These are phyloP conservation scores for Plenodomus biglobosus DNA, from an alignment of 2,329 filamentous ascomycete species.

Conservation along the genomic window DNA sequence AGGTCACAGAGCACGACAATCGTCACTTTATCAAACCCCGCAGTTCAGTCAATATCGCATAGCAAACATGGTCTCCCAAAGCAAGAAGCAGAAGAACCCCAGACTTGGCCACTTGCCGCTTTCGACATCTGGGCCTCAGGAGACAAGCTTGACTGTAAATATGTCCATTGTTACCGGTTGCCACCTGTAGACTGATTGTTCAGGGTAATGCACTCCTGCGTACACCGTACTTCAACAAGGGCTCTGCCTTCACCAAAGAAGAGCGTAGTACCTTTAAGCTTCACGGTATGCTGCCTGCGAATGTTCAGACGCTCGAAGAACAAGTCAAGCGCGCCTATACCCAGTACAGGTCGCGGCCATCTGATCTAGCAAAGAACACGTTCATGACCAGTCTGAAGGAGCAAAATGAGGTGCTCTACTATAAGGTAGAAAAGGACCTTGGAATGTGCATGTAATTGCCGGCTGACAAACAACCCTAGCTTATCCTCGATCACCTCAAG, in stretches of 20 bases:
- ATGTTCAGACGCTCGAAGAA: conserved; percentile 73
- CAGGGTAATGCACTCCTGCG: conserved; percentile 58
- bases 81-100: conserved; percentile 26
- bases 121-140: conserved; percentile 47
- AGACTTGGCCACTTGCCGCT: conserved; percentile 46
- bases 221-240: conserved; percentile 76
- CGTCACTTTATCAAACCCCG: not conserved
- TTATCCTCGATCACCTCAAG: conserved; percentile 74
- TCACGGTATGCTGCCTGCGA: conserved; percentile 69
- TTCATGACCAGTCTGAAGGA: conserved; percentile 84
- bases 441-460: not conserved
- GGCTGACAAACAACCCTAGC: conserved; percentile 45
- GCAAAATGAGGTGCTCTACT: conserved; percentile 84
- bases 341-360: conserved; percentile 66
- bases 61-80: conserved; percentile 13
- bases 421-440: conserved; percentile 54
- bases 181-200: too few relatives aligned
- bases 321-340: conserved; percentile 77
- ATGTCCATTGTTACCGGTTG: too few relatives aligned
- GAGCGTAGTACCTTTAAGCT: conserved; percentile 72
- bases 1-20: too few relatives aligned
- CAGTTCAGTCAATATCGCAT: not conserved
- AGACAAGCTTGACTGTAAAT: conserved; percentile 44
- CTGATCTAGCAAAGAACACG: conserved; percentile 79
- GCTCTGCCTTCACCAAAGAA: conserved; percentile 70